Base-by-base conservation (phyloP, 2,329 filamentous ascomycete genomes). In the Pseudocercospora fuligena region DNA sequence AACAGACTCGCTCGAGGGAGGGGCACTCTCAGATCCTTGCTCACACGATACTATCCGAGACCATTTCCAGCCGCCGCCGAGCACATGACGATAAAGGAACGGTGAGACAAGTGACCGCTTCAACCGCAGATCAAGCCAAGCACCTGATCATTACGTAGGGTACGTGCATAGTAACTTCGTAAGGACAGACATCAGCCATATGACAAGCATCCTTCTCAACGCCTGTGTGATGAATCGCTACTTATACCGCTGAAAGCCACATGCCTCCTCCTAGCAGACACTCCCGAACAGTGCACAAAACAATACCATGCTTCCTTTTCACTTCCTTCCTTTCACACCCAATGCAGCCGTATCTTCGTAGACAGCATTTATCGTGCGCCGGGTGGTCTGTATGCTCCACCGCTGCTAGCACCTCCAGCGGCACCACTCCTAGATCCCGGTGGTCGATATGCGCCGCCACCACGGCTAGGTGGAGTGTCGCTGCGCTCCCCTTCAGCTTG, bases 361-460 rank as follows among this genome's bases (percentile, higher is more conserved):
- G 14, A 47, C 14, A 40, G n/a, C 16, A 9, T 27, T 46, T 59
- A 69, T 29, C 69, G 65, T 29, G 65, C 66, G 8, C 72, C 73
- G 57, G 73, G 73, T 49, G 73, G 71, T 25, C 68, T 58, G 66
- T 74, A 74, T 23, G 73, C 72, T 27, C 72, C 73, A 36, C 73
- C 72, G 54, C 64, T 66, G 68, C 57, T 31, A n/a, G 62, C 72
- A 27, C 33, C 51, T 36, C 29, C 56, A 36, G n/a, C 33, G 0
- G 21, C 47, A 25, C 68, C 73, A 66, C 47, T 63, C 54, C 69
- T 69, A 31, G 65, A 64, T 31, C 66, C 69, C 21, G 74, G 74
- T 36, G 73, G 68, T 47, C 67, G 68, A 67, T 76, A 76, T 5
- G 73, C 66, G 53, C 70, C 68, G 16, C 70, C 66, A 23, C 64